Evolutionary conservation across 192 early-diverging fungal genomes (phyloP).

Genomic region (Chytriomyces sp.): DNA sequence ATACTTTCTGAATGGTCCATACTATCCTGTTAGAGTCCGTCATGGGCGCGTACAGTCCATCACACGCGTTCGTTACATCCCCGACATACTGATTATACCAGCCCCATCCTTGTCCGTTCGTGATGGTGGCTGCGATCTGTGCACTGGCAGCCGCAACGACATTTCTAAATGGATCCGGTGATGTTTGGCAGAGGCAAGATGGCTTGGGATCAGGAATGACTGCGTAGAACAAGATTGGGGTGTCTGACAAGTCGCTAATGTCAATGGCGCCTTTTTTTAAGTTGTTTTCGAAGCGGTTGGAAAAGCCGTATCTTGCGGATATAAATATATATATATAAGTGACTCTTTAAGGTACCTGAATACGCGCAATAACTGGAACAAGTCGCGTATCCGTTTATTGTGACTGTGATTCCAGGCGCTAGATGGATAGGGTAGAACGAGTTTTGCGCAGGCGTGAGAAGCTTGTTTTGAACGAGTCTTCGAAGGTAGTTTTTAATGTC

Average conservation of each 20-base stretch:
- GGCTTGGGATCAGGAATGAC: neutral
- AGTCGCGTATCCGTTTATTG: neutral
- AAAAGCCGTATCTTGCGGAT: neutral
- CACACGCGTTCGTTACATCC: neutral
- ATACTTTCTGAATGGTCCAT: neutral
- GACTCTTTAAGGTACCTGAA: neutral
- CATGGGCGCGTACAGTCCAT: neutral
- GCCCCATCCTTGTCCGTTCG: neutral
- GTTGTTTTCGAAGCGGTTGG: neutral
- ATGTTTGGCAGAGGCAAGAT: neutral
- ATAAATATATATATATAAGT: neutral
- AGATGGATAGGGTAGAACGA: conserved; percentile 11
- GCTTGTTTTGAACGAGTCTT: neutral
- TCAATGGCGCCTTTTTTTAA: neutral
- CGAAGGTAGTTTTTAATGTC: neutral
- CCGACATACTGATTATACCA: neutral
- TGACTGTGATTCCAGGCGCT: neutral
- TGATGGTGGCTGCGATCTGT: conserved; percentile 1
- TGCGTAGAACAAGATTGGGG: neutral
- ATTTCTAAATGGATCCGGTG: conserved; percentile 11
- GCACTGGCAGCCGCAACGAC: neutral
- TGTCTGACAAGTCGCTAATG: neutral
- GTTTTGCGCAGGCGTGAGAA: neutral
- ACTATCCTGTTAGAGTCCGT: neutral
- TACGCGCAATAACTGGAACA: neutral